Base-by-base conservation (phyloP, 257 asterid genomes). In the Fraxinus anomala region DNA sequence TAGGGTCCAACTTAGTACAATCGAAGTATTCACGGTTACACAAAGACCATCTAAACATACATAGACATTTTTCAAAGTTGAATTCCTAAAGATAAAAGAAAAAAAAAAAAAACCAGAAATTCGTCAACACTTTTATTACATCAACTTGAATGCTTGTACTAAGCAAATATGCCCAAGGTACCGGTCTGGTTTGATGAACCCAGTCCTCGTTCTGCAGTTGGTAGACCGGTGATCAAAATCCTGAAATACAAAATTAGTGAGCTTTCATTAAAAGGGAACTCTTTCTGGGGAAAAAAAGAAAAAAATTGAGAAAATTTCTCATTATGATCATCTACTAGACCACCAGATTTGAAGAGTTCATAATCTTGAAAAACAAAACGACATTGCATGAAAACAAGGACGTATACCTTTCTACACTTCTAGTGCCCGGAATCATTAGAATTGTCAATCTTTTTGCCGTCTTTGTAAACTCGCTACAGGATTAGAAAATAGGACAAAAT, bases 381-480 rank as follows among this genome's bases (percentile, higher is more conserved):
- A 56, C 10, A 5, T n/a, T 56, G 12, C 26, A 56, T n/a, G 26
- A n/a, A n/a, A 56, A 56, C 66, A 56, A 56, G 28, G 66, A 5
- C 0, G 28, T 31, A 76, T 88, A 93, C 98, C 98, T 90, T 47
- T 87, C 92, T 30, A 81, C 72, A 74, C 65, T 56, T 81, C 80
- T 79, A 37, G 54, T 89, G 89, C 87, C 85, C 12, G 91, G 86
- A 71, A 84, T 87, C 89, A 73, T 83, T 71, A 85, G 83, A 70
- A 94, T 85, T n/a, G 91, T 88, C 90, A 94, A 87, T 83, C 95
- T 86, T 82, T 87, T 92, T n/a, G 96, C 98, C 24, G 85, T 85
- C 86, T 82, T 94, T 30, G 76, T 56, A 74, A 94, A 94, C 73
- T 87, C 93, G 80, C 98, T 94, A 91, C 83, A 81, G 33, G 19